A percentile compares a stretch with the other conserved stretches of the same genome.
Evolutionary conservation across 2,329 filamentous ascomycete species (phyloP).

Genomic region (Dactylella cylindrospora): DNA sequence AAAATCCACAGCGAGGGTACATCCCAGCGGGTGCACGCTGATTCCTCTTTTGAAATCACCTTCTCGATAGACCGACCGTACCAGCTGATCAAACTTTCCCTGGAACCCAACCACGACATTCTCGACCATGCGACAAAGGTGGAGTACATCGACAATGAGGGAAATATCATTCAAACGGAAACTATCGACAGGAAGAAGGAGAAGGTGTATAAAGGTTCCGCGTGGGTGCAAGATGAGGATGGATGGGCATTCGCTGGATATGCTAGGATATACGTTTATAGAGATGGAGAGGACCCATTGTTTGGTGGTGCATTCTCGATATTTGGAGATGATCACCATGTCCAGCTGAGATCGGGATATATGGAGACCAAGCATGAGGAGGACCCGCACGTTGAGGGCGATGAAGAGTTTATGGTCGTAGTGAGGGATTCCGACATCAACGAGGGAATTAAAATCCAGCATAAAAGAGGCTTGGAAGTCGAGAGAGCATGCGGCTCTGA

Average conservation of each 20-base stretch:
- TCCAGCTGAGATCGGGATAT: slow-evolving; percentile 76
- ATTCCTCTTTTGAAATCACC: slow-evolving; percentile 79
- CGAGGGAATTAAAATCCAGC: slow-evolving; percentile 30
- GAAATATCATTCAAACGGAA: slow-evolving; percentile 67
- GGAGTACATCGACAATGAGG: slow-evolving; percentile 71
- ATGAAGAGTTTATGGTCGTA: slow-evolving; percentile 79
- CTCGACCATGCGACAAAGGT: slow-evolving; percentile 74
- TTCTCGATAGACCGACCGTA: slow-evolving; percentile 71
- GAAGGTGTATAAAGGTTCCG: slow-evolving; percentile 78
- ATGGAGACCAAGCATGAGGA: slow-evolving; percentile 67
- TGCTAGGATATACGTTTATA: slow-evolving; percentile 76
- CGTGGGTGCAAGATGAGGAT: slow-evolving; percentile 67
- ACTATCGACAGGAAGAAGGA: slow-evolving; percentile 71
- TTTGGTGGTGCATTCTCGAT: slow-evolving; percentile 90
- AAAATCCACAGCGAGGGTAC: slow-evolving; percentile 68
- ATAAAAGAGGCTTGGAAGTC: slow-evolving; percentile 57
- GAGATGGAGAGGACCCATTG: slow-evolving; percentile 74
- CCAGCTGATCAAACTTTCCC: slow-evolving; percentile 72
- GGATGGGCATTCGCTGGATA: slow-evolving; percentile 82
- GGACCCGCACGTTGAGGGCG: slow-evolving; percentile 67
- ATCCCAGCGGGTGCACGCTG: slow-evolving; percentile 74
- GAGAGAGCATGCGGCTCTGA: slow-evolving; percentile 70
- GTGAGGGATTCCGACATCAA: slow-evolving; percentile 87
- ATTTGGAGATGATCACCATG: slow-evolving; percentile 78
- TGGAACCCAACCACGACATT: slow-evolving; percentile 91